Conservation (phyloP, 345 rosid genomes). For the Salix dunnii region DNA sequence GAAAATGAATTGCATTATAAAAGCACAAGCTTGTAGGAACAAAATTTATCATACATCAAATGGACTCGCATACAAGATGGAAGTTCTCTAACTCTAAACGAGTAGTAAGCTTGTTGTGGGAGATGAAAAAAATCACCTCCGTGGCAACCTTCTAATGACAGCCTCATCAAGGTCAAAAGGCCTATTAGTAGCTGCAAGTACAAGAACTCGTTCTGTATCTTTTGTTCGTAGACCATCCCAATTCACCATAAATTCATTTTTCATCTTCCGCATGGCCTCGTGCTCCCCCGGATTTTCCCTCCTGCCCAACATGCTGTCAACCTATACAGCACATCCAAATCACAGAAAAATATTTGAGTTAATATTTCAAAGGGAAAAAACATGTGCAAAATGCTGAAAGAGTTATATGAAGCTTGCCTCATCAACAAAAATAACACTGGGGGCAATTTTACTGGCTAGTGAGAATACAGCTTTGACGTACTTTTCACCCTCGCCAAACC, state of each 20-base stretch:
- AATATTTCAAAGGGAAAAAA: not conserved
- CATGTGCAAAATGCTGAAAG: not conserved
- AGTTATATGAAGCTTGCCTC: slow-evolving; percentile 48
- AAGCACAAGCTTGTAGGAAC: not conserved
- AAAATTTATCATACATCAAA: not conserved
- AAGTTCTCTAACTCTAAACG: not conserved
- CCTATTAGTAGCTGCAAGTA: slow-evolving; percentile 93
- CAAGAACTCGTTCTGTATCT: slow-evolving; percentile 81
- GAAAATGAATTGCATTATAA: slow-evolving; percentile 1
- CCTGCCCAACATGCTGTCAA: slow-evolving; percentile 95
- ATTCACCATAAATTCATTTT: slow-evolving; percentile 91
- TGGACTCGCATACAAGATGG: not conserved
- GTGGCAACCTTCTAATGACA: slow-evolving; percentile 81
- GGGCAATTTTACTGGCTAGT: slow-evolving; percentile 83
- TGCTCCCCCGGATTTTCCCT: slow-evolving; percentile 82
- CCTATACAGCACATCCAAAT: slow-evolving; percentile 39
- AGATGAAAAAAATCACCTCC: slow-evolving; percentile 40
- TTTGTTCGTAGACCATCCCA: slow-evolving; percentile 89
- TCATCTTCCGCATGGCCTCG: slow-evolving; percentile 90
- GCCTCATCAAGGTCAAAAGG: slow-evolving; percentile 99
- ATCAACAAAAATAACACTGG: slow-evolving; percentile 87
- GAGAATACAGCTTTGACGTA: slow-evolving; percentile 89
- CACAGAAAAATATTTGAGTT: not conserved
- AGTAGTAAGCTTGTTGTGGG: not conserved
- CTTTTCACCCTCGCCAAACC: slow-evolving; percentile 98